Conservation (phyloP, 1,284 basidiomycete species). For the Sporisorium sorghi region DNA sequence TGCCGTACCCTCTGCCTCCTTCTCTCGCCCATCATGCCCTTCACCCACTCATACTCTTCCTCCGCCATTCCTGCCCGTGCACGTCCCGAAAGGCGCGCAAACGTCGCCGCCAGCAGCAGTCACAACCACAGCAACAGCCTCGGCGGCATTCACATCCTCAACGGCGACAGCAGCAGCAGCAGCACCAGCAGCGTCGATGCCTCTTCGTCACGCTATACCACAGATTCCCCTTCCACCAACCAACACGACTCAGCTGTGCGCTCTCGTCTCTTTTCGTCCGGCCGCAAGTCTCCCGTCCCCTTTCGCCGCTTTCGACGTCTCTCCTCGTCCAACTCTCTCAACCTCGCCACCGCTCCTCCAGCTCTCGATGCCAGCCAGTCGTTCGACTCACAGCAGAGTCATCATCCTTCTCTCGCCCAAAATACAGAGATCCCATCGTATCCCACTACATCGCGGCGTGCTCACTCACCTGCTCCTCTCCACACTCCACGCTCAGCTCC, state of each 20-base stretch:
- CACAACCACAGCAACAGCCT: not conserved
- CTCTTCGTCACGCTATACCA: conserved; percentile 10
- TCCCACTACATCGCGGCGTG: not conserved
- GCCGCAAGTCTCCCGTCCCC: conserved; percentile 54
- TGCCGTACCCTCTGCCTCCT: not conserved
- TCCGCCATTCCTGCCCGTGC: conserved; percentile 5
- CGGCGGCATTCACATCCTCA: not conserved
- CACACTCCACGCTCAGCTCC: conserved; percentile 22
- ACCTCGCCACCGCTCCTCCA: conserved; percentile 23
- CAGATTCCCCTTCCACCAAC: conserved; percentile 3
- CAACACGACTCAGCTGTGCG: conserved; percentile 24
- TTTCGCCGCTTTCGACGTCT: conserved; percentile 45
- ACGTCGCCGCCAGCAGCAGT: not conserved
- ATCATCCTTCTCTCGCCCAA: not conserved
- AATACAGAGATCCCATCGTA: conserved; percentile 14
- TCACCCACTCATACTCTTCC: conserved; percentile 21
- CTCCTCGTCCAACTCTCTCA: conserved; percentile 43
- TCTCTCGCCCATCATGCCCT: conserved; percentile 10
- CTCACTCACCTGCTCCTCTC: conserved; percentile 15
- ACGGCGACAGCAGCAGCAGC: conserved; percentile 7
- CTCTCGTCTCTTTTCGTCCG: conserved; percentile 35
- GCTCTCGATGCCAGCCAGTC: conserved; percentile 16
- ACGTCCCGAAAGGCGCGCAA: not conserved
- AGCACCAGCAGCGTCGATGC: too few species aligned
- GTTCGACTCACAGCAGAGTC: conserved; percentile 26